Conservation (phyloP, 257 asterid species). For the Plectranthus barbatus region DNA sequence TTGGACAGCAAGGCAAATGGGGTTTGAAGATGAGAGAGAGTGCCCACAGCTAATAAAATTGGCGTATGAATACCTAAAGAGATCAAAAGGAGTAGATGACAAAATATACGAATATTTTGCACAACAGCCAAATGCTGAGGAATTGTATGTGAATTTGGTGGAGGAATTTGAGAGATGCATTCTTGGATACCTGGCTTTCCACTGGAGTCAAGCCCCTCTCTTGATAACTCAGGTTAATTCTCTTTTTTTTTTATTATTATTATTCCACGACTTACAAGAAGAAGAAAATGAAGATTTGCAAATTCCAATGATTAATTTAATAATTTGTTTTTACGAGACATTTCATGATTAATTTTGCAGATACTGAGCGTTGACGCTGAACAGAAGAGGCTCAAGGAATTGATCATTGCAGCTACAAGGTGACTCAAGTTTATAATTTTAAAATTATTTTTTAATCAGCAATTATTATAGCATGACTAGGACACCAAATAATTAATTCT, state of each 20-base stretch:
- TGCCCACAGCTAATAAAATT: conserved; percentile 48
- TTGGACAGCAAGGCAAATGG: conserved; percentile 72
- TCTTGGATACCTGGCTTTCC: conserved; percentile 72
- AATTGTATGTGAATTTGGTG: conserved; percentile 57
- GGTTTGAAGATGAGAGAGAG: conserved; percentile 62
- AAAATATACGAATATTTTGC: conserved; percentile 61
- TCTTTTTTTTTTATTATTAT: too few species aligned
- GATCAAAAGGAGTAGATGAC: conserved; percentile 48
- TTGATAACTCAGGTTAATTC: conserved; percentile 50
- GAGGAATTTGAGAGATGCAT: conserved; percentile 88
- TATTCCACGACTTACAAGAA: too few species aligned
- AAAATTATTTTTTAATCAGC: not conserved
- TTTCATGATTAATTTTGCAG: conserved; percentile 24
- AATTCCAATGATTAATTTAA: too few species aligned
- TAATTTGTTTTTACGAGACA: too few species aligned
- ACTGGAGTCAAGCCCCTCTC: conserved; percentile 64
- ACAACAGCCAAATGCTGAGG: conserved; percentile 30
- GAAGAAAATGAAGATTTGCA: too few species aligned
- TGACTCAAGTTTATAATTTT: not conserved
- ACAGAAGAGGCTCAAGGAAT: conserved; percentile 57
- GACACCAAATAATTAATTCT: not conserved
- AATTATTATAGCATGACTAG: not conserved
- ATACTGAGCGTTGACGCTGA: conserved; percentile 64
- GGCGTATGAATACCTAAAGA: conserved; percentile 60
- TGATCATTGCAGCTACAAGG: conserved; percentile 94